Evolutionary conservation across 148 eudicot species (phyloP), one percentile per base, ranked within the genome.

Genomic region (Rhododendron vialii): DNA sequence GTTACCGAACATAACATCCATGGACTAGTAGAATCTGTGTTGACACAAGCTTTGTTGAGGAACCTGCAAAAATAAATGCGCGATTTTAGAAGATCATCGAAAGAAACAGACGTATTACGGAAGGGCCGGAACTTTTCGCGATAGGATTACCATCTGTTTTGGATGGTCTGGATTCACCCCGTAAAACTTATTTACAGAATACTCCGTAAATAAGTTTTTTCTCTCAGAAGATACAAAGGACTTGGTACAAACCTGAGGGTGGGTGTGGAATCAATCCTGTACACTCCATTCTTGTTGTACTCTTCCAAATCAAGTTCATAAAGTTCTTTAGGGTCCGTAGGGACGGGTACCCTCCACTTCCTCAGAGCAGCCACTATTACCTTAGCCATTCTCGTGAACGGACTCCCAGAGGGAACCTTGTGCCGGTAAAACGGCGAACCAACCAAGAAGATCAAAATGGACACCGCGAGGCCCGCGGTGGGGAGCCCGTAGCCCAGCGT

Each of bases 401-500:
- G 95, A 82, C 95, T 94, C 22, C 98, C 98, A 1, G 84, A 53
- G 79, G 98, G 96, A 73, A 83, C 45, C 71, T 83, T 92, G 86
- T 95, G 95, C 87, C 98, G 87, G 82, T 95, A 95, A 38, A 91
- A 93, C 20, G 90, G 92, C 2, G 96, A 88, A 10, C 96, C 98
- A 2, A 88, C 89, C 82, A 95, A 80, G 84, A 94, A 95, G 57
- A 95, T 88, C 36, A 90, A 78, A 41, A 95, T 91, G 14, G 96
- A 93, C 8, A 94, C 35, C 0, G 92, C 92, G 2, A 94, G 93
- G 59, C 96, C 98, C 18, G 89, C 57, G 0, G 98, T 92, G 0
- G 98, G 96, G 8, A 95, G 92, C 84, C 95, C 96, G 78, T 94
- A 95, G 0, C 98, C 98, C 18, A 95, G 88, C 4, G 95, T 69